Conservation (phyloP, 495 filamentous ascomycete genomes). For the Tuber umbilicatum region DNA sequence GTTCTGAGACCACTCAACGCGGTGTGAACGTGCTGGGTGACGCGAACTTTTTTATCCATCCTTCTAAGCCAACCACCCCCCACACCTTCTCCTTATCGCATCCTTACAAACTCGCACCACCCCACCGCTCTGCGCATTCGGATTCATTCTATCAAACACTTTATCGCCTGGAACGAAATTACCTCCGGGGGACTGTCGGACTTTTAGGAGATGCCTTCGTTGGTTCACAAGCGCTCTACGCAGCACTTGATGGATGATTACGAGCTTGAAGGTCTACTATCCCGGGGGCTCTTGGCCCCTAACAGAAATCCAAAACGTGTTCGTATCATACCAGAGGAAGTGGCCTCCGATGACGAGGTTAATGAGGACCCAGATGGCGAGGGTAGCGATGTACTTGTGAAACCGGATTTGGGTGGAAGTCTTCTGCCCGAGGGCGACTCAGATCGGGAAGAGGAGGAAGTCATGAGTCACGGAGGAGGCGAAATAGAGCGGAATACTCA, state of each 20-base stretch:
- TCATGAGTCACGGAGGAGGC: constrained; percentile 21
- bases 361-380: constrained; percentile 8
- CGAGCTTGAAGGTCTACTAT: neutral
- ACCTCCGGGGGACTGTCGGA: neutral
- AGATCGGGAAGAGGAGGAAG: constrained; percentile 34
- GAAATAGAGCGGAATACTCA: constrained; percentile 31
- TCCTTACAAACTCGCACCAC: neutral
- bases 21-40: neutral
- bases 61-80: neutral
- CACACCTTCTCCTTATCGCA: neutral
- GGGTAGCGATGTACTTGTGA: constrained; percentile 17
- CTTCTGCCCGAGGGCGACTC: constrained; percentile 21
- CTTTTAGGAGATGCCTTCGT: constrained; percentile 22
- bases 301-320: constrained; percentile 23
- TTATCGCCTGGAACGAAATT: neutral
- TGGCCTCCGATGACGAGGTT: neutral
- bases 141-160: neutral
- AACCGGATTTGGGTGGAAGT: constrained; percentile 21
- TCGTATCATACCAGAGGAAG: constrained; percentile 14
- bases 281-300: neutral
- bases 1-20: neutral
- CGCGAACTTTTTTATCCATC: neutral
- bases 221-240: constrained; percentile 16
- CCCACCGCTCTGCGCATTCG: neutral
- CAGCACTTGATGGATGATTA: neutral